phyloP scores from a whole-genome alignment of 192 early-diverging fungal genomes.

The Chytriomyces hyalinus region DNA sequence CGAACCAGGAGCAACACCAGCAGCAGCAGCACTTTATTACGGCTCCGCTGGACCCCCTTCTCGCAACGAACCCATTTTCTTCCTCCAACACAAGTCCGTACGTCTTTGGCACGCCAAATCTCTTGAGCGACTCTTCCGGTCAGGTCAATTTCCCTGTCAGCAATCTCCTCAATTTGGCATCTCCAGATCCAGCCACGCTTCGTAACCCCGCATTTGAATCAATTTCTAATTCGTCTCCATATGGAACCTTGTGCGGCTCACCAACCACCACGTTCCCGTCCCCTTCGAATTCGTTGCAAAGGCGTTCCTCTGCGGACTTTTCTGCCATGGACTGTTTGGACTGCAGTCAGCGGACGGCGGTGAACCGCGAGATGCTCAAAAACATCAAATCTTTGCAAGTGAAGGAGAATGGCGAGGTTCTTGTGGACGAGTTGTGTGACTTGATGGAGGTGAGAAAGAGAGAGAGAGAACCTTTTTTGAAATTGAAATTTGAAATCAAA shows the following conservation, averaged over 20 bases:
- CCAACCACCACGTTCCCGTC: too few relatives aligned
- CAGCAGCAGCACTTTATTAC: neutral
- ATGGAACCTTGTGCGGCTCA: too few relatives aligned
- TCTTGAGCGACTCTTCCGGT: neutral
- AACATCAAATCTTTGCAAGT: neutral
- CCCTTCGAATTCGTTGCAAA: too few relatives aligned
- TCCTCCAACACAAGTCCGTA: neutral
- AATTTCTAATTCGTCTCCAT: too few relatives aligned
- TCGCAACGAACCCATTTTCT: neutral
- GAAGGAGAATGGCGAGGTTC: neutral
- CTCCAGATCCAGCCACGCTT: too few relatives aligned
- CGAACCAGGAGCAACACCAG: neutral
- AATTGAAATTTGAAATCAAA: too few relatives aligned
- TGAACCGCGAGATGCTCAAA: conserved; percentile 5
- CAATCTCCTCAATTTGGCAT: too few relatives aligned
- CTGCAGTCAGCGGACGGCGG: neutral
- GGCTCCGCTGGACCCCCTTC: neutral
- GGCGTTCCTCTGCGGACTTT: neutral
- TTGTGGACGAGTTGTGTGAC: neutral
- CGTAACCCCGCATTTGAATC: too few relatives aligned
- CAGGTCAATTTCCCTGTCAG: too few relatives aligned
- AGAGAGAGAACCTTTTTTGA: neutral
- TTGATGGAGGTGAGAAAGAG: neutral
- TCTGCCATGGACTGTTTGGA: neutral
- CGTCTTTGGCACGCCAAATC: neutral